These are phyloP conservation scores for Quercus glauca DNA, from an alignment of 306 rosid species.

Conservation along the genomic window DNA sequence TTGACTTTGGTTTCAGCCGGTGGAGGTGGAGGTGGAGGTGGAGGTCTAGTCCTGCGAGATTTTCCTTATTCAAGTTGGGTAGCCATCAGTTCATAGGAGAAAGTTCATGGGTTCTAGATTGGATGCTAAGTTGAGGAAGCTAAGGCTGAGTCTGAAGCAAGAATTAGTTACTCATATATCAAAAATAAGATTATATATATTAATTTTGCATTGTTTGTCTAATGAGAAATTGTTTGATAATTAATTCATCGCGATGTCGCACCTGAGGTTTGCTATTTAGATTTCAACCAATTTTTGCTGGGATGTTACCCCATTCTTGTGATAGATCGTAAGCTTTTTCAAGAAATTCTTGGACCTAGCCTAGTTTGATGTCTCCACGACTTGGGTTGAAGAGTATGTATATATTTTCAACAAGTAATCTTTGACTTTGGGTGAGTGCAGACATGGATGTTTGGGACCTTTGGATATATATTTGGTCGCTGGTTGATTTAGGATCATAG, in stretches of 20 bases:
- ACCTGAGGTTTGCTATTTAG: slow-evolving; percentile 85
- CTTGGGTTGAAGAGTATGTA: slow-evolving; percentile 89
- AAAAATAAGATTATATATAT: no score
- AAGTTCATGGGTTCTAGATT: no score
- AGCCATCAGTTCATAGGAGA: no score
- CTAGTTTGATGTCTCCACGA: slow-evolving; percentile 93
- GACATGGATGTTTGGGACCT: slow-evolving; percentile 15
- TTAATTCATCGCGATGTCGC: slow-evolving; percentile 19
- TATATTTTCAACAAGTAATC: slow-evolving; percentile 69
- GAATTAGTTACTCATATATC: no score
- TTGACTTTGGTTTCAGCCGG: no score
- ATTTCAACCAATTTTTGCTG: slow-evolving; percentile 81
- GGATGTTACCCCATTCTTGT: slow-evolving; percentile 74
- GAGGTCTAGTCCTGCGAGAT: no score
- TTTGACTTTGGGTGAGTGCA: slow-evolving; percentile 32
- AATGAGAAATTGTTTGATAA: slow-evolving; percentile 14
- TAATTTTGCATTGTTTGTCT: background rate
- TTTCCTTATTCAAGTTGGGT: no score
- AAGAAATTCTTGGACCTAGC: slow-evolving; percentile 77
- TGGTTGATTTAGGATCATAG: no score
- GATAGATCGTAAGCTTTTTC: slow-evolving; percentile 77
- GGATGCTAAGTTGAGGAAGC: no score
- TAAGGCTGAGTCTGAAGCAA: no score
- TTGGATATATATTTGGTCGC: no score
- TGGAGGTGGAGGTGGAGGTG: no score